Evolutionary conservation across 352 stramenopile species (phyloP).

Genomic region (Globisporangium emineosum): DNA sequence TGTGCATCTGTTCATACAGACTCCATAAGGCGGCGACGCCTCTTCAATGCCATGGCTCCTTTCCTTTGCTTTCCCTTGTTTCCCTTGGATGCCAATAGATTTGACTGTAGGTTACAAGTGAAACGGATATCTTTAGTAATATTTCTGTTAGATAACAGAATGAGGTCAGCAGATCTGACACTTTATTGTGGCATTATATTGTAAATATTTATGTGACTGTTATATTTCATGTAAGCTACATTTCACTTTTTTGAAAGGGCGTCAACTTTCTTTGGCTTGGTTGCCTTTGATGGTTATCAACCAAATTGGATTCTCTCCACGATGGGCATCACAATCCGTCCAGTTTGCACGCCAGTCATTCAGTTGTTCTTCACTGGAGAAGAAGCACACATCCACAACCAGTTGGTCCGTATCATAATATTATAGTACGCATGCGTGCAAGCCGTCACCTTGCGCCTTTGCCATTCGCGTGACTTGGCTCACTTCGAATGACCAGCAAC

Average conservation of each 20-base stretch:
- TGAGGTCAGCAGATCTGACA: not conserved
- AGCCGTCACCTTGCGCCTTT: not conserved
- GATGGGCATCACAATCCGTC: not conserved
- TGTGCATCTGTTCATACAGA: not conserved
- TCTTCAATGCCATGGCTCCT: not conserved
- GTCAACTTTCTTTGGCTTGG: not conserved
- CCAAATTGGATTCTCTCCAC: not conserved
- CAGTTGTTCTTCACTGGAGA: not conserved
- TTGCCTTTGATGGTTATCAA: not conserved
- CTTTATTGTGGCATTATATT: not conserved
- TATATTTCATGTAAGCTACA: not conserved
- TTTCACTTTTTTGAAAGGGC: not conserved
- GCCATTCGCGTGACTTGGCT: not conserved
- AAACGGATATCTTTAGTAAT: conserved; percentile 8
- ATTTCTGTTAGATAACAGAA: not conserved
- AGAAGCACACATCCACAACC: not conserved
- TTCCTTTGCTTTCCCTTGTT: not conserved
- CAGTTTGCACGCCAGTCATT: not conserved
- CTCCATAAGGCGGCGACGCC: not conserved
- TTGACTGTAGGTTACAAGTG: not conserved
- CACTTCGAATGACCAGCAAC: not conserved
- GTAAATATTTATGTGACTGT: too few relatives aligned
- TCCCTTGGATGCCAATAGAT: not conserved
- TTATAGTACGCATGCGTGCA: not conserved
- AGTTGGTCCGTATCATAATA: not conserved